phyloP scores from a whole-genome alignment of 1,139 yeast genomes.

The Pichia sp. region DNA sequence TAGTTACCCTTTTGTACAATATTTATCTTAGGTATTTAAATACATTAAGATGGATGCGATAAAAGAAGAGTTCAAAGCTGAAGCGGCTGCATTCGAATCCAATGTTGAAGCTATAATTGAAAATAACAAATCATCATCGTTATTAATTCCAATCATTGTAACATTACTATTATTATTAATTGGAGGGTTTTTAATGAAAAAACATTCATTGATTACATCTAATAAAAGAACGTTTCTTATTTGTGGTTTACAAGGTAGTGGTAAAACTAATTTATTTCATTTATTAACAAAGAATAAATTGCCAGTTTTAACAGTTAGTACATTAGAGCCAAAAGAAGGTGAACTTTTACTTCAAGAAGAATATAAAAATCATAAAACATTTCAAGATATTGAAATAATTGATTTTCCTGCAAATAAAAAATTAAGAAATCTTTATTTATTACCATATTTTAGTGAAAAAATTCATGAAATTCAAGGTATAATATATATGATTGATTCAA shows the following conservation, averaged over 20 bases:
- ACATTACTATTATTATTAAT: slow-evolving; percentile 22
- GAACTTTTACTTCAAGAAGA: slow-evolving; percentile 28
- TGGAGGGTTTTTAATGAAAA: slow-evolving; percentile 22
- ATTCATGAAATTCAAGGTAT: slow-evolving; percentile 53
- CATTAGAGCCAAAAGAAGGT: slow-evolving; percentile 39
- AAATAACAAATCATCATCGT: slow-evolving; percentile 3
- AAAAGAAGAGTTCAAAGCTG: slow-evolving; percentile 1
- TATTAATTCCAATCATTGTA: slow-evolving; percentile 18
- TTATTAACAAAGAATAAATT: slow-evolving; percentile 28
- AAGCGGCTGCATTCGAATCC: slow-evolving; percentile 2
- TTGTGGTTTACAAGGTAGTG: slow-evolving; percentile 66
- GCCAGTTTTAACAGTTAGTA: slow-evolving; percentile 37
- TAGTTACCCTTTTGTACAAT: no score
- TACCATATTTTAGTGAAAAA: slow-evolving; percentile 36
- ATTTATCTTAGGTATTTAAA: no score
- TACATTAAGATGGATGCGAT: neutral
- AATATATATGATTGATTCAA: slow-evolving; percentile 63
- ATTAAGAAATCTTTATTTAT: slow-evolving; percentile 45
- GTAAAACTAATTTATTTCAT: slow-evolving; percentile 66
- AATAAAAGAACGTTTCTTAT: slow-evolving; percentile 51
- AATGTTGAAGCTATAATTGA: slow-evolving; percentile 5
- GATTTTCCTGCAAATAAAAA: slow-evolving; percentile 88
- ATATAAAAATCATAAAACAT: slow-evolving; percentile 26
- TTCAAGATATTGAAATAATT: slow-evolving; percentile 40
- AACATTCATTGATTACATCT: slow-evolving; percentile 27